A percentile compares a stretch with the other conserved stretches of the same genome.
Evolutionary conservation across 441 rosid genomes (phyloP).

Genomic region (Adansonia madagascariensis): DNA sequence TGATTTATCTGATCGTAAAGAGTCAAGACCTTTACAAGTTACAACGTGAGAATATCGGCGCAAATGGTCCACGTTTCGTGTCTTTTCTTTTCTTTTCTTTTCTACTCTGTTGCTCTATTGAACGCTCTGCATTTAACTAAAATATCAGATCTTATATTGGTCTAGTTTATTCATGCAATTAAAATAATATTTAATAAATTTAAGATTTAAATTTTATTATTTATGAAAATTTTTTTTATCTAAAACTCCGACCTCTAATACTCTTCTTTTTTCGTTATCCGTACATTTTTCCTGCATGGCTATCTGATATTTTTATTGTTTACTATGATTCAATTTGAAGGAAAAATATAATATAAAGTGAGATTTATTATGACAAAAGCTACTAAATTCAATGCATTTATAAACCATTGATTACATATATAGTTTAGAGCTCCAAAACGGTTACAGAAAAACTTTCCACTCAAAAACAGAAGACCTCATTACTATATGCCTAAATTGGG

Average conservation of each 20-base stretch:
- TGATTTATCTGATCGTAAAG: background rate
- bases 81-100: constrained; percentile 7
- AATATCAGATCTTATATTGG: background rate
- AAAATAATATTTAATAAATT: too few relatives aligned
- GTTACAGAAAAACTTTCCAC: background rate
- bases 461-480: background rate
- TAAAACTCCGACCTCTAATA: too few relatives aligned
- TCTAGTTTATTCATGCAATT: background rate
- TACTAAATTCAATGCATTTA: background rate
- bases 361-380: background rate
- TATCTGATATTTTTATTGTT: background rate
- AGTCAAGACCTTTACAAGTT: background rate
- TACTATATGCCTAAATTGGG: background rate
- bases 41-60: constrained; percentile 1
- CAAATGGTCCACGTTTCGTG: constrained; percentile 16
- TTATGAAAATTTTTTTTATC: too few relatives aligned
- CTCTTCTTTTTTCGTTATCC: too few relatives aligned
- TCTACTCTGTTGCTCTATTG: background rate
- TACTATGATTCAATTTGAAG: background rate
- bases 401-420: background rate
- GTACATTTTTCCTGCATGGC: background rate
- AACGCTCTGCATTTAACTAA: constrained; percentile 1
- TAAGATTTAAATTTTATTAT: too few relatives aligned
- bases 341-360: background rate
- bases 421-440: background rate